Evolutionary conservation across 805 yeast genomes (phyloP).

Genomic region (Schizosaccharomyces pombe): DNA sequence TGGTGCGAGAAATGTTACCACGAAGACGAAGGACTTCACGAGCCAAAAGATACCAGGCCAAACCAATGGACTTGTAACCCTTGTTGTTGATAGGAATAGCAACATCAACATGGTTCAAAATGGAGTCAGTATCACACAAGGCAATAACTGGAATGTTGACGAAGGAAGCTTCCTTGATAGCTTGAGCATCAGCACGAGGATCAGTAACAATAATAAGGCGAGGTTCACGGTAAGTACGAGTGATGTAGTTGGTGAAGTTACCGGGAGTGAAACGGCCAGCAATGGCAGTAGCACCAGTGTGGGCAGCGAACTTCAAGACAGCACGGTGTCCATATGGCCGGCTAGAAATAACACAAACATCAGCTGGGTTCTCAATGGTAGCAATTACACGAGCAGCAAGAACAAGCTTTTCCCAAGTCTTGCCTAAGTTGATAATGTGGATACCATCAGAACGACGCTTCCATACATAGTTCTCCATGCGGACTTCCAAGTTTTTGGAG

Average conservation of each 20-base stretch:
- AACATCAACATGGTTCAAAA: constrained; percentile 96
- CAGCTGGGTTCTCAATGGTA: constrained; percentile 95
- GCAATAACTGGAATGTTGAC: constrained; percentile 99
- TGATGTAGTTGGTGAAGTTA: constrained; percentile 98
- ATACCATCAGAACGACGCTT: constrained; percentile 99
- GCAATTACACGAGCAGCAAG: constrained; percentile 99
- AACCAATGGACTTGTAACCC: constrained; percentile 99
- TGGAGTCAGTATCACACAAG: constrained; percentile 94
- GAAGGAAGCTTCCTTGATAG: constrained; percentile 98
- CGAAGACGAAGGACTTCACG: constrained; percentile 98
- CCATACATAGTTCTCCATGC: constrained; percentile 83
- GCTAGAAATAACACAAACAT: constrained; percentile 95
- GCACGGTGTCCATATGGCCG: constrained; percentile 99
- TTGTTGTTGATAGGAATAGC: constrained; percentile 99
- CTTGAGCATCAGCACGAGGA: constrained; percentile 99
- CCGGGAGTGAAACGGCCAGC: constrained; percentile 99
- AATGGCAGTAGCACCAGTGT: constrained; percentile 99
- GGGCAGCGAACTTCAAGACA: constrained; percentile 96
- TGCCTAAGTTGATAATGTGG: constrained; percentile 90
- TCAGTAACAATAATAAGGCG: constrained; percentile 96
- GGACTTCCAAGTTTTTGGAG: constrained; percentile 98
- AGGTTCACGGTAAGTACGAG: constrained; percentile 99
- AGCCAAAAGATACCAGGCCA: constrained; percentile 97
- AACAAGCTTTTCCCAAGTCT: constrained; percentile 93
- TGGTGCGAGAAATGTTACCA: constrained; percentile 88